Evolutionary conservation across 495 filamentous ascomycete genomes (phyloP), one percentile per base, ranked within the genome.

Genomic region (Tuber aestivum): DNA sequence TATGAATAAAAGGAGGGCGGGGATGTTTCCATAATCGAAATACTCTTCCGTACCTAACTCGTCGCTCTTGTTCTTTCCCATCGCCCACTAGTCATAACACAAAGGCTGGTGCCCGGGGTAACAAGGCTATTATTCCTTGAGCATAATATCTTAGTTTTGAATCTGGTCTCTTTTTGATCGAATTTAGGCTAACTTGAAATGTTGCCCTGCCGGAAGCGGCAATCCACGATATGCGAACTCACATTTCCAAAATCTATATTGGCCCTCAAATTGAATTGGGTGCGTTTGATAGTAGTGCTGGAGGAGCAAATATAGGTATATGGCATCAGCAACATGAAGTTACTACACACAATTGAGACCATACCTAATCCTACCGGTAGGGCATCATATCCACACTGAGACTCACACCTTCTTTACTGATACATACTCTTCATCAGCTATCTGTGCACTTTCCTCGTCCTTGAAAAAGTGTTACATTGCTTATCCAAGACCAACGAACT

Each of bases 31-130:
- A 92, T 97, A 73, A 90, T 99, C 83, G 96, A 98, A 87, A 97
- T 97, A 94, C 90, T 99, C 75, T 99, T 99, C 83, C 97, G 95
- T 65, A 99, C 95, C 69, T 99, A 96, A n/a, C 88, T 99, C 69
- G 94, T 99, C 27, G 95, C 95, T 48, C 87, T 97, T 27, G 92
- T 97, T 75, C 86, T 94, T 65, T 97, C 95, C 27, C 96, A 96
- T 2, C 87, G 95, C 71, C 91, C 94, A 45, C 87, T 99, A 56
- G 91, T 95, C 78, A 97, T 99, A 99, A 99, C 85, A 98, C 96
- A 50, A 98, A 99, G 89, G 93, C 93, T 86, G 77, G 88, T 87
- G 40, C 38, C 65, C 40, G 72, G 74, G 72, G 70, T 70, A 65
- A 65, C 56, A 32, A 65, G 18, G 56, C 56, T 65, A 65, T 65